Percentiles rank a stretch among this genome's conserved stretches.
Conservation (phyloP, 768 basidiomycete species). For the Chalciporus chontae region DNA sequence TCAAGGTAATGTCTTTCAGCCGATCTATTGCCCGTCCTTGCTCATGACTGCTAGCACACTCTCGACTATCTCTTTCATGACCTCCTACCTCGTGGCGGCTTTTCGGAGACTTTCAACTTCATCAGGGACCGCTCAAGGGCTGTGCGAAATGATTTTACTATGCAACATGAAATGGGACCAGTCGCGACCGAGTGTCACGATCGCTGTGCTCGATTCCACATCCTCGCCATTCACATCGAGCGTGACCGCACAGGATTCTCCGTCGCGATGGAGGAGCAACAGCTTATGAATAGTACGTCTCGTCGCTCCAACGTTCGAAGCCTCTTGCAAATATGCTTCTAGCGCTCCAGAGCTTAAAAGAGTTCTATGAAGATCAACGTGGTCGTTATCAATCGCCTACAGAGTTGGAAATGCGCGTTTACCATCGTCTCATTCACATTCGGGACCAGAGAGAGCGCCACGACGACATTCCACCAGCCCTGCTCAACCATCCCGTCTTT, state of each 20-base stretch:
- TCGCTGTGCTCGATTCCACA: slow-evolving; percentile 91
- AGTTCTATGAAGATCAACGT: slow-evolving; percentile 87
- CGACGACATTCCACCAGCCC: slow-evolving; percentile 64
- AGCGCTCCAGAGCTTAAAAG: slow-evolving; percentile 91
- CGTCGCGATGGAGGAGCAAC: slow-evolving; percentile 76
- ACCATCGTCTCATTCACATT: slow-evolving; percentile 89
- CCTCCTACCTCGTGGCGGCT: slow-evolving; percentile 66
- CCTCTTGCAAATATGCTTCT: background rate
- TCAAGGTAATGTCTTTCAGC: slow-evolving; percentile 50
- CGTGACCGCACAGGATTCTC: slow-evolving; percentile 58
- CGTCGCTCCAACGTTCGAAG: background rate
- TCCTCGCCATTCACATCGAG: slow-evolving; percentile 70
- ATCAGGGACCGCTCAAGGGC: slow-evolving; percentile 89
- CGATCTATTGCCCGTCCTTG: background rate
- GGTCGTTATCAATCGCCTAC: slow-evolving; percentile 66
- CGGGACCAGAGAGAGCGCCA: slow-evolving; percentile 77
- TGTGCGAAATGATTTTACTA: slow-evolving; percentile 90
- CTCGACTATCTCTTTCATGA: slow-evolving; percentile 91
- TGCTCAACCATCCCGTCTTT: slow-evolving; percentile 73
- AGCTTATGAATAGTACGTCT: slow-evolving; percentile 83
- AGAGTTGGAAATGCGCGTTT: slow-evolving; percentile 95
- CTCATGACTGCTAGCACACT: slow-evolving; percentile 53
- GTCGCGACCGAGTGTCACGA: slow-evolving; percentile 88
- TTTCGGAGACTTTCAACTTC: slow-evolving; percentile 73
- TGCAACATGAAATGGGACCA: slow-evolving; percentile 78